Evolutionary conservation across 2,329 filamentous ascomycete species (phyloP).

Genomic region (Teratosphaeria zuluensis): DNA sequence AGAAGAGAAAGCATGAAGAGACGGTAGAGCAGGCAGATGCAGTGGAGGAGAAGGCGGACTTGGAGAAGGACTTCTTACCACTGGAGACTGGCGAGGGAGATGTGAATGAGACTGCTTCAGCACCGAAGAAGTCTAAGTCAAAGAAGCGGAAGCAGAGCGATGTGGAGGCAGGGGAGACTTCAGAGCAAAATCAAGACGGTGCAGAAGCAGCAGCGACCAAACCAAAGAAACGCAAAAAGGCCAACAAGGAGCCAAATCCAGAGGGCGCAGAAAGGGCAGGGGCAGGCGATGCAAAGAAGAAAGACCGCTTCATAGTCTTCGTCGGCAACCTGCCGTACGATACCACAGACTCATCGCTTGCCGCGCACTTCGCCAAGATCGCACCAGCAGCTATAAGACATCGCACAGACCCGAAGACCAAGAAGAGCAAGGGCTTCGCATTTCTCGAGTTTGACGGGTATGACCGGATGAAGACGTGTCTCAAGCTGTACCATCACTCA

Average conservation of each 20-base stretch:
- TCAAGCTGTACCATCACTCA: conserved; percentile 84
- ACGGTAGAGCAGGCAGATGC: conserved; percentile 8
- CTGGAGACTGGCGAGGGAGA: conserved; percentile 6
- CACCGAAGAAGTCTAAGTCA: conserved; percentile 9
- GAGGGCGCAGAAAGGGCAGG: conserved; percentile 10
- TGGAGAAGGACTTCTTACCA: conserved; percentile 9
- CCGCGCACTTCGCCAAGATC: conserved; percentile 68
- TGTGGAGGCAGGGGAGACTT: neutral
- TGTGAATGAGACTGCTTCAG: neutral
- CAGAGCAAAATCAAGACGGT: neutral
- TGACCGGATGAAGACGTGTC: conserved; percentile 84
- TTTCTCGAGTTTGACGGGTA: conserved; percentile 84
- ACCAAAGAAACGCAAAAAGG: conserved; percentile 13
- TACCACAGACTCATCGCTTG: conserved; percentile 60
- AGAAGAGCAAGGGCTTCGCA: conserved; percentile 64
- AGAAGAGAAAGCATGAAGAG: conserved; percentile 25
- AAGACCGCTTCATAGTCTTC: conserved; percentile 64
- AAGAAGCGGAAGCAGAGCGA: conserved; percentile 15
- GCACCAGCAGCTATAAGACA: conserved; percentile 62
- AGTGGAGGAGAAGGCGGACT: conserved; percentile 13
- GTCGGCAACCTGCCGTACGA: conserved; percentile 84
- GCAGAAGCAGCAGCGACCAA: neutral
- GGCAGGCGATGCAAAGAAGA: conserved; percentile 23
- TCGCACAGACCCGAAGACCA: conserved; percentile 56
- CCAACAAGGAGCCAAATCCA: conserved; percentile 9